A percentile compares a stretch with the other conserved stretches of the same genome.
Evolutionary conservation across 495 filamentous ascomycete species (phyloP).

Genomic region (Xylaria cubensis): DNA sequence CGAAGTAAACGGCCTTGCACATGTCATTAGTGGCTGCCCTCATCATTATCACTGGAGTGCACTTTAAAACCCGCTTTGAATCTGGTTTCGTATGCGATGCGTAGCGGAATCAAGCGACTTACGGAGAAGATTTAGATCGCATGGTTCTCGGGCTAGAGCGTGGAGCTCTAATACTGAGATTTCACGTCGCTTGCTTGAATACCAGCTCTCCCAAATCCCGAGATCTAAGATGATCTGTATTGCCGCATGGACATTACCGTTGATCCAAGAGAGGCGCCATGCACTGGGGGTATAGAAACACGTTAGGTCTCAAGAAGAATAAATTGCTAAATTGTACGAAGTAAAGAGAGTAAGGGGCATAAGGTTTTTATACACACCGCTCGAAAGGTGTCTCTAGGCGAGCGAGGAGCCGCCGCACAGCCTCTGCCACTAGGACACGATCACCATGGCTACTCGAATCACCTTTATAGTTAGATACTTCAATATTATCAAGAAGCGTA

Average conservation of each 20-base stretch:
- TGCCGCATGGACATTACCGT: constrained; percentile 4
- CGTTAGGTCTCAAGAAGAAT: too few relatives aligned
- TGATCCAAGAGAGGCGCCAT: constrained; percentile 19
- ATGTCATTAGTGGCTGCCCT: neutral
- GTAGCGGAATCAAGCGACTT: neutral
- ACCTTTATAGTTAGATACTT: neutral
- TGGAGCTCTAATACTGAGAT: constrained; percentile 23
- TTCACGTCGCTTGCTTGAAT: constrained; percentile 11
- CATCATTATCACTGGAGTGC: neutral
- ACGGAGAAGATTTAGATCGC: constrained; percentile 27
- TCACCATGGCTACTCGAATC: constrained; percentile 4
- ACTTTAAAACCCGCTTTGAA: neutral
- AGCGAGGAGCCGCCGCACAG: constrained; percentile 20
- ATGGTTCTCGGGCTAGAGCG: constrained; percentile 15
- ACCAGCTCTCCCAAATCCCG: constrained; percentile 27
- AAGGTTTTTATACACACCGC: neutral
- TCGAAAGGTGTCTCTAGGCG: constrained; percentile 26
- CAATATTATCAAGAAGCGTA: constrained; percentile 8
- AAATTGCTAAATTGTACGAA: too few relatives aligned
- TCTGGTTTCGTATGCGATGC: neutral
- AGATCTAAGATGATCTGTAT: constrained; percentile 24
- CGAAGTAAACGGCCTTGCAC: constrained; percentile 26
- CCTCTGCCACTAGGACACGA: constrained; percentile 9
- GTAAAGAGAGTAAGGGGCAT: too few relatives aligned
- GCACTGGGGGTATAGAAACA: neutral